phyloP scores from a whole-genome alignment of 2,329 filamentous ascomycete genomes.

The Calonectria naviculata region DNA sequence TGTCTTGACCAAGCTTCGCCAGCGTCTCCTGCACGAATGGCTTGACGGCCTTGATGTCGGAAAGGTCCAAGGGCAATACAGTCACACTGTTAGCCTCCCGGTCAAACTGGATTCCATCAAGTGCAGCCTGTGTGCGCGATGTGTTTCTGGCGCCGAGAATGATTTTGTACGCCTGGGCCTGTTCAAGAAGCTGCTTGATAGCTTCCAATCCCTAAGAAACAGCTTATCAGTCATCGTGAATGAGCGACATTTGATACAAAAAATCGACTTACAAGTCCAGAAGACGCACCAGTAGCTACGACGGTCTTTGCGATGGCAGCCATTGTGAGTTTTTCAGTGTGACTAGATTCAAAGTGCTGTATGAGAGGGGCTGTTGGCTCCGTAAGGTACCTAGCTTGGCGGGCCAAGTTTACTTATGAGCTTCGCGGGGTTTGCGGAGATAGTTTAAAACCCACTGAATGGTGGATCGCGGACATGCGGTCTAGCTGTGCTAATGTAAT shows the following conservation, averaged over 20 bases:
- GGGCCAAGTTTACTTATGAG: slow-evolving; percentile 1
- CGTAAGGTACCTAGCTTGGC: neutral
- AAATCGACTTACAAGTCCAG: slow-evolving; percentile 55
- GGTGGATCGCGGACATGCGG: neutral
- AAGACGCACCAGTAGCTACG: slow-evolving; percentile 61
- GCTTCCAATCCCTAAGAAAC: slow-evolving; percentile 60
- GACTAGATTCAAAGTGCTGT: neutral
- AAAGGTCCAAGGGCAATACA: slow-evolving; percentile 61
- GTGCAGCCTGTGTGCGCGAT: slow-evolving; percentile 52
- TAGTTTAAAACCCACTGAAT: neutral
- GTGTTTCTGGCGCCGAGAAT: slow-evolving; percentile 63
- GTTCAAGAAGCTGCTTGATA: slow-evolving; percentile 61
- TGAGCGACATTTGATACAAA: neutral
- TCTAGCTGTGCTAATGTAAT: slow-evolving; percentile 15
- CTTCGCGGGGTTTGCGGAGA: slow-evolving; percentile 35
- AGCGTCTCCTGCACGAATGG: slow-evolving; percentile 58
- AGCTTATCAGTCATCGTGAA: neutral
- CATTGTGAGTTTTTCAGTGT: slow-evolving; percentile 41
- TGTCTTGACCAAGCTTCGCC: slow-evolving; percentile 51
- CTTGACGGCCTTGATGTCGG: slow-evolving; percentile 56
- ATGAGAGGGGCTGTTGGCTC: neutral
- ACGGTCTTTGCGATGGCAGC: slow-evolving; percentile 57
- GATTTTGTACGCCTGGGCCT: slow-evolving; percentile 57
- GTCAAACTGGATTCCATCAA: slow-evolving; percentile 55
- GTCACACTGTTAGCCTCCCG: slow-evolving; percentile 51